These are phyloP conservation scores for Pythium guiyangense DNA, from an alignment of 352 stramenopile genomes.

Conservation along the genomic window DNA sequence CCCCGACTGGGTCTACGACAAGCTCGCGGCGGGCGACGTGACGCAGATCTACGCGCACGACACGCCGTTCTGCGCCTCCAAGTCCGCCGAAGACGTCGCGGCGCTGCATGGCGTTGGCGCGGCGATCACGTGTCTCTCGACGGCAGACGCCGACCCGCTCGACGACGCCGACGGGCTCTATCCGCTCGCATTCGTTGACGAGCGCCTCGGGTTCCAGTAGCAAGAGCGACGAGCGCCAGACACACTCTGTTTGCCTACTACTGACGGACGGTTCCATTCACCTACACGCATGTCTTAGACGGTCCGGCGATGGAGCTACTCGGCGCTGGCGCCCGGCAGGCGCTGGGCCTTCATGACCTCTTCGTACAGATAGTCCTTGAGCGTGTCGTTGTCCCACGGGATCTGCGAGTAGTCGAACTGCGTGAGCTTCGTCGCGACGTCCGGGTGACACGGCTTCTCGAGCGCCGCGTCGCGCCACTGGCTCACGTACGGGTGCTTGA, in stretches of 20 bases:
- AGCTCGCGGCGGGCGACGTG: constrained; percentile 12
- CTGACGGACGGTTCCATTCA: background rate
- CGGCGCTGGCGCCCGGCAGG: background rate
- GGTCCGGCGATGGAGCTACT: background rate
- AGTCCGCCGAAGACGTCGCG: background rate
- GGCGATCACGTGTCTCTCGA: constrained; percentile 7
- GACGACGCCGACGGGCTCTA: constrained; percentile 11
- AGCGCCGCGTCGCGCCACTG: constrained; percentile 67
- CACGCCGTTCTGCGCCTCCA: constrained; percentile 25
- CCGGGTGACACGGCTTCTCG: constrained; percentile 45
- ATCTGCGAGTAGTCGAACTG: constrained; percentile 78
- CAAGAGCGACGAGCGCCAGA: background rate
- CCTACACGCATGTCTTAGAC: constrained; percentile 2
- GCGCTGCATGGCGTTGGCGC: background rate
- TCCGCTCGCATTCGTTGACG: constrained; percentile 14
- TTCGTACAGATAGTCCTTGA: constrained; percentile 80
- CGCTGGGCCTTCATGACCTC: constrained; percentile 75
- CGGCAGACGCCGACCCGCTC: constrained; percentile 4
- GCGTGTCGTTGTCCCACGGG: constrained; percentile 56
- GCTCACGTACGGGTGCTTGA: constrained; percentile 89
- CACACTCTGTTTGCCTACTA: background rate
- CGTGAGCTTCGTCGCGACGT: constrained; percentile 49
- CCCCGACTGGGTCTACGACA: constrained; percentile 23
- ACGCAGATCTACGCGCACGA: constrained; percentile 22
- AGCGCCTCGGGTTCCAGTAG: background rate